Conservation (phyloP, 2,329 filamentous ascomycete species). For the Verticillium alfalfae region DNA sequence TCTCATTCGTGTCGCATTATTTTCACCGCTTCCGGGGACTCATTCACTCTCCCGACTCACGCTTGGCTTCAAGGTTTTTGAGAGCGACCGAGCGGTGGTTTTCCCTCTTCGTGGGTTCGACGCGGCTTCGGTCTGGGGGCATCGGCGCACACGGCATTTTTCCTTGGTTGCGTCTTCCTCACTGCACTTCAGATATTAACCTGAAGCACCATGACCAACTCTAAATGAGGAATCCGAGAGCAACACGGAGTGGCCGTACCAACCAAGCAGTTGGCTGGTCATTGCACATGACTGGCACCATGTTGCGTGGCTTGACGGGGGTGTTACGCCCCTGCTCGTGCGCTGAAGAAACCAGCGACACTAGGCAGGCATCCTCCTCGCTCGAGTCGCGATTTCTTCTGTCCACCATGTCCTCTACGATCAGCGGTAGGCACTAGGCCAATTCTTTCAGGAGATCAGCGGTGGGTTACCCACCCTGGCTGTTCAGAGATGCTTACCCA, state of each 20-base stretch:
- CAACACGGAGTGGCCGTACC: background rate
- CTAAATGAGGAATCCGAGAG: background rate
- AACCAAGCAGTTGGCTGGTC: background rate
- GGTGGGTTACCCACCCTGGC: background rate
- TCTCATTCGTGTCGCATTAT: no score
- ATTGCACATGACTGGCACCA: background rate
- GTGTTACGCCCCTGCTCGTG: background rate
- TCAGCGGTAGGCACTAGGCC: background rate
- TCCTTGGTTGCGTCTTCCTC: background rate
- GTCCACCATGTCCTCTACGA: background rate
- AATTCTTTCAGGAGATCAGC: background rate
- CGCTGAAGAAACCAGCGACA: background rate
- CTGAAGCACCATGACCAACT: background rate
- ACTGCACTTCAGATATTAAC: background rate
- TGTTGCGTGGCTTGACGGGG: background rate
- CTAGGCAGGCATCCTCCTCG: background rate
- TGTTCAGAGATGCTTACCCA: background rate
- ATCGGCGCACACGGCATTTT: background rate
- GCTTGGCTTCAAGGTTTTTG: no score
- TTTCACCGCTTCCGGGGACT: no score
- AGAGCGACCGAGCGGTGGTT: no score
- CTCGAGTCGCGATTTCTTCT: background rate
- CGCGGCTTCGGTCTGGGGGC: background rate
- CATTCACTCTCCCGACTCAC: no score
- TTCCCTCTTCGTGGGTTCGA: no score